Evolutionary conservation across 2,329 filamentous ascomycete species (phyloP), one percentile per base, ranked within the genome.

Genomic region (Ophiocordyceps sinensis): DNA sequence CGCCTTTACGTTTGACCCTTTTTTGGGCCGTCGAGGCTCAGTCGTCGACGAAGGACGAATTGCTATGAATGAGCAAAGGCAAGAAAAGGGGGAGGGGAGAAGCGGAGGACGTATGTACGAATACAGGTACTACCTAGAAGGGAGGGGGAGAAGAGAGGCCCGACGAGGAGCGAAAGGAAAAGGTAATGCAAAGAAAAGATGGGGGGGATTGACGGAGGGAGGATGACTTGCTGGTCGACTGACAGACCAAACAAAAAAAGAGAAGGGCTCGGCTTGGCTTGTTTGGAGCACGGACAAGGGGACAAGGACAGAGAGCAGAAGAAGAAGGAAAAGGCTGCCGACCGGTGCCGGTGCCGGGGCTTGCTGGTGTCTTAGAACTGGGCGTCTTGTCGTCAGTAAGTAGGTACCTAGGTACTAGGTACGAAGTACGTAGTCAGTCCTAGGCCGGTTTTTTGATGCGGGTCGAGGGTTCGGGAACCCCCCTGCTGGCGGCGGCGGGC

Each of bases 231-330:
- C 21, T 37, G 23, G n/a, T 35, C 15, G 23, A 28, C 32, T 5
- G 39, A 35, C 21, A 35, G 31, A 34, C 19, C 19, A 40, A 30
- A 40, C 19, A 19, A 19, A 19, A 19, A 19, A 19, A 19, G 19
- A 40, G 17, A 29, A 34, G 28, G 28, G 32, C 35, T 37, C 34
- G 32, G 32, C 32, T 39, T 32, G 37, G 37, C 37, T 17, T 39
- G 37, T 39, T 37, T 40, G 35, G 38, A 43, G 38, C 41, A 43
- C 41, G 35, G 41, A 43, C 41, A 43, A 43, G 38, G 41, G 34
- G n/a, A 34, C 32, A 19, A 19, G 19, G 19, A 19, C 19, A 19
- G 3, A 19, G 19, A 19, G 19, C 23, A 26, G 23, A 4, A 26
- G 35, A 35, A 23, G 35, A 37, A 29, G 28, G 39, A 34, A 29